Evolutionary conservation across 2,329 filamentous ascomycete genomes (phyloP), one percentile per base, ranked within the genome.

Genomic region (Phaeoacremonium minimum): DNA sequence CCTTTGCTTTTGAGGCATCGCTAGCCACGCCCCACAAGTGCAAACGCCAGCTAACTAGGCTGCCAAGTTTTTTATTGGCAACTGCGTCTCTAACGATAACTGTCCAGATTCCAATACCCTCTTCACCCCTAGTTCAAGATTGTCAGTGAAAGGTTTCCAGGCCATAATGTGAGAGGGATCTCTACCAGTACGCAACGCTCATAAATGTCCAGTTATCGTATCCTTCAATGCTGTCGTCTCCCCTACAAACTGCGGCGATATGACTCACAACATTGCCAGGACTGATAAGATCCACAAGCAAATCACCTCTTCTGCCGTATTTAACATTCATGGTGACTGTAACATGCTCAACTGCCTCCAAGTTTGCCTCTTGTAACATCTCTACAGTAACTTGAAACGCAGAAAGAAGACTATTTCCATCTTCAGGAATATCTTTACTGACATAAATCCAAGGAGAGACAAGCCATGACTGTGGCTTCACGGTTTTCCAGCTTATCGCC

Each of bases 131-230:
- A 36, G 18, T 3, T 11, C 22, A 2, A 11, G 20, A 31, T 37
- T 35, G 48, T 69, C 55, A 69, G 59, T 35, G 32, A 15, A 14
- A 20, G 2, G 4, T n/a, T 29, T 33, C 28, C 6, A 34, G 35
- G 5, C 11, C 18, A 13, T 32, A 15, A 1, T n/a, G 15, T 15
- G 15, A 35, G 16, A 32, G 6, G 13, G 28, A 18, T 15, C 62
- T 82, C 62, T 73, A 89, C 86, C 90, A 98, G 58, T 98, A 93
- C 45, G 83, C 90, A 26, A 98, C 93, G 43, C 84, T 94, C 93
- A 98, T 98, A 53, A 98, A 98, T 0, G 91, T 97, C 93, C 93
- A 98, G 63, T 97, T 88, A 26, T 82, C 67, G 57, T 97, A 98
- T 7, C 93, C 93, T 15, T 64, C 61, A 1, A 64, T 56, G 22